Base-by-base conservation (phyloP, 441 rosid species). In the Melastoma candidum region DNA sequence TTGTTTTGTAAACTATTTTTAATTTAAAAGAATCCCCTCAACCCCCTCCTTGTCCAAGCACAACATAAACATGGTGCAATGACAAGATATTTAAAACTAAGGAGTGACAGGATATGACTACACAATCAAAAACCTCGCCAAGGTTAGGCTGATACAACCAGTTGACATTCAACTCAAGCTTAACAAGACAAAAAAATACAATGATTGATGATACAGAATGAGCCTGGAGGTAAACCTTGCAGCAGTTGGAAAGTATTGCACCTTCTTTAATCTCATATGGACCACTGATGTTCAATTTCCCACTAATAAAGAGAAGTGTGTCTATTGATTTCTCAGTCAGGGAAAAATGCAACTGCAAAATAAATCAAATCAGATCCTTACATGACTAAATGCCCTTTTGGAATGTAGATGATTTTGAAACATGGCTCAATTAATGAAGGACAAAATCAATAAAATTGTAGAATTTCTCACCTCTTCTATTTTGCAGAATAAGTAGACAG, bases 241-340 rank as follows among this genome's bases (percentile, higher is more conserved):
- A 85, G 67, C 82, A 78, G 63, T 86, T 85, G 63, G 95, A 74
- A 65, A 85, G 71, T 68, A 86, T 77, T 58, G 46, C 60, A 53
- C 94, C 65, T 64, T 78, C 81, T 71, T 77, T 82, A 64, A 84
- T 74, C 47, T 90, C 65, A 72, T 79, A 88, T 26, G 98, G 98
- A 70, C 98, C 98, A 58, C 96, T 95, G 75, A 88, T 65, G 62
- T 82, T 73, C 68, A 93, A 68, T 70, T 82, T 72, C 61, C 95
- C 98, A 51, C 84, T 58, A 56, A 76, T 70, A 68, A 82, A 85
- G 59, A 93, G 88, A 71, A 86, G 83, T 63, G 86, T 74, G 75
- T 93, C 98, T 77, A 88, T 56, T 1, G 97, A 80, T 59, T 81
- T 75, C 83, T 93, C 98, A 6, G 82, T 81, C 53, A 93, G 62